Evolutionary conservation across 2,329 filamentous ascomycete species (phyloP).

Genomic region (Claviceps africana): DNA sequence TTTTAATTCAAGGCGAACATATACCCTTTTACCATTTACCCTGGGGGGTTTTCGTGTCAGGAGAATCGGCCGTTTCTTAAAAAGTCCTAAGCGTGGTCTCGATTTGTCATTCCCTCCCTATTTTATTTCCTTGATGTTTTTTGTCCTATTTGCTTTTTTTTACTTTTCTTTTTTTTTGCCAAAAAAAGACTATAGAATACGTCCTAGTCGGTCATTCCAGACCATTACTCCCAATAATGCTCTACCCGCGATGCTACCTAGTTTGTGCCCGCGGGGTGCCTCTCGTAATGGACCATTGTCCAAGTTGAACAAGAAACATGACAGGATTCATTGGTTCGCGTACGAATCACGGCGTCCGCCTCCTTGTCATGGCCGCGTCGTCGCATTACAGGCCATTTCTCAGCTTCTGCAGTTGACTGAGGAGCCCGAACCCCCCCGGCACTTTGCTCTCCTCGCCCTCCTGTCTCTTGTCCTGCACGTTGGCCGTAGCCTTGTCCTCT

Average conservation of each 20-base stretch:
- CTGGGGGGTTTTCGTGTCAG: background rate
- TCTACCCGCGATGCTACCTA: too few species aligned
- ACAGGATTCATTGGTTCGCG: background rate
- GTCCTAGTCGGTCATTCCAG: too few species aligned
- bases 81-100: background rate
- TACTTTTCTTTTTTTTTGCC: background rate
- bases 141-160: background rate
- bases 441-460: conserved; percentile 26
- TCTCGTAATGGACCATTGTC: too few species aligned
- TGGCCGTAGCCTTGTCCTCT: conserved; percentile 17
- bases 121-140: too few species aligned
- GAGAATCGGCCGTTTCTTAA: background rate
- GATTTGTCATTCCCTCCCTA: background rate
- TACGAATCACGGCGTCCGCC: background rate
- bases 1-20: background rate
- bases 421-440: conserved; percentile 42
- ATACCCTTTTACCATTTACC: background rate
- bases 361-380: background rate
- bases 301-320: too few species aligned
- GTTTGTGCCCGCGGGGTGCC: too few species aligned
- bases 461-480: conserved; percentile 15
- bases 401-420: conserved; percentile 49
- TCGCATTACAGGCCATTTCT: conserved; percentile 33
- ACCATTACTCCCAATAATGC: too few species aligned
- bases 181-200: background rate